A percentile compares a stretch with the other conserved stretches of the same genome.
Evolutionary conservation across 2,329 filamentous ascomycete genomes (phyloP).

Genomic region (Ampelomyces quisqualis): DNA sequence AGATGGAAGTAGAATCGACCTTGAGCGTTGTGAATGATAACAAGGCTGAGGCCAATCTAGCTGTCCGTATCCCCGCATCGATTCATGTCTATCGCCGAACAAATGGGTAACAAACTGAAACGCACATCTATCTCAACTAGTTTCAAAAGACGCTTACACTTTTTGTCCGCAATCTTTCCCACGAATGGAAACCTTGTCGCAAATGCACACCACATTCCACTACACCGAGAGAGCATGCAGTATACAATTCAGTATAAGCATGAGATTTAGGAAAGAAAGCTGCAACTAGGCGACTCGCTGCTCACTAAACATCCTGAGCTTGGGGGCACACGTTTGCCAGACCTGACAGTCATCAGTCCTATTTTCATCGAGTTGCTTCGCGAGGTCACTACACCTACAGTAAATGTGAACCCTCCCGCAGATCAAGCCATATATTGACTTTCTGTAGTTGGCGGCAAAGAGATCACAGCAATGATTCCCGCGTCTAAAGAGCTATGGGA

Average conservation of each 20-base stretch:
- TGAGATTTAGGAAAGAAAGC: conserved; percentile 32
- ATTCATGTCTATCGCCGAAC: conserved; percentile 61
- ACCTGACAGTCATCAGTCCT: conserved; percentile 47
- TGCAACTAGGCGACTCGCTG: conserved; percentile 45
- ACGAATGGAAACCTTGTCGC: conserved; percentile 48
- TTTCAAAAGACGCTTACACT: conserved; percentile 49
- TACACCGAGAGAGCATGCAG: conserved; percentile 49
- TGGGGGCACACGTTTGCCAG: conserved; percentile 47
- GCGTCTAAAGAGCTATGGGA: conserved; percentile 1
- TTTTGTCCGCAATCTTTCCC: conserved; percentile 49
- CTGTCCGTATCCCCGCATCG: conserved; percentile 58
- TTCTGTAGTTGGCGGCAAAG: background rate
- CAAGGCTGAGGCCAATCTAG: conserved; percentile 52
- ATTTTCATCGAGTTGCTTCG: conserved; percentile 46
- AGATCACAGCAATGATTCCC: conserved; percentile 1
- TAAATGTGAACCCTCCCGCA: background rate
- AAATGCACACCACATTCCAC: conserved; percentile 47
- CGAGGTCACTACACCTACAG: conserved; percentile 39
- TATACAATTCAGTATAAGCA: conserved; percentile 46
- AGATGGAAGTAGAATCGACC: background rate
- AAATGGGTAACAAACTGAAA: conserved; percentile 60
- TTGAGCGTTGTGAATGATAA: conserved; percentile 2
- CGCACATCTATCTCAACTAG: conserved; percentile 57
- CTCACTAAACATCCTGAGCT: conserved; percentile 45
- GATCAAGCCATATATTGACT: background rate